These are phyloP conservation scores for Diplogelasinospora grovesii DNA, from an alignment of 495 filamentous ascomycete species.

Conservation along the genomic window DNA sequence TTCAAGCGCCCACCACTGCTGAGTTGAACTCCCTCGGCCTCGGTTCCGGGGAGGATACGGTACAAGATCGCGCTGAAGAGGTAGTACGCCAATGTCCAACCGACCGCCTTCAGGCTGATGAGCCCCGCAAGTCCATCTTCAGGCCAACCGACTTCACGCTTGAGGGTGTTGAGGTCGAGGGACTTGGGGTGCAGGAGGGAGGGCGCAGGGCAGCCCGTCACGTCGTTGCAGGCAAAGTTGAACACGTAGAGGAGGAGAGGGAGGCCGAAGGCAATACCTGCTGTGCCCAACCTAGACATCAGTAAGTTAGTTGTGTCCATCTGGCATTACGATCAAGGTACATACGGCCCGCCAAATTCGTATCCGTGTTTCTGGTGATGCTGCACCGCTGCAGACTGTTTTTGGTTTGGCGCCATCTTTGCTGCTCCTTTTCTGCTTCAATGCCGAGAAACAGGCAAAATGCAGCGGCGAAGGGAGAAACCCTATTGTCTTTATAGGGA, in stretches of 20 bases:
- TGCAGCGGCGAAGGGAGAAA: no score
- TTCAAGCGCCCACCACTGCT: conserved; percentile 65
- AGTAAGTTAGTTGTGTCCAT: not conserved
- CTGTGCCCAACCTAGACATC: conserved; percentile 60
- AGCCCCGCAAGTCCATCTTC: conserved; percentile 57
- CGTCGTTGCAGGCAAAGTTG: conserved; percentile 84
- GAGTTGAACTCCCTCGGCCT: conserved; percentile 62
- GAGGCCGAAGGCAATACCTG: conserved; percentile 66
- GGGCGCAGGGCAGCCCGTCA: conserved; percentile 83
- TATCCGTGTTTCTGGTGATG: conserved; percentile 43
- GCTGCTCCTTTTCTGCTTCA: conserved; percentile 1
- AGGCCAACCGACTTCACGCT: conserved; percentile 75
- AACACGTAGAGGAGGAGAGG: conserved; percentile 68
- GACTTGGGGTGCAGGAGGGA: conserved; percentile 72
- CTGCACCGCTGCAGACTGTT: conserved; percentile 5
- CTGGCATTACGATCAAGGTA: conserved; percentile 16
- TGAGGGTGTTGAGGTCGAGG: conserved; percentile 62
- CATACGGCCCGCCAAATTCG: conserved; percentile 86
- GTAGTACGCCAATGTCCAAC: conserved; percentile 72
- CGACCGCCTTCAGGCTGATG: conserved; percentile 53
- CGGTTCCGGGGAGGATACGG: conserved; percentile 69
- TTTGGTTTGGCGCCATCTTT: conserved; percentile 21
- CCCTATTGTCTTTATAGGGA: no score
- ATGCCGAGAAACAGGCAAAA: not conserved
- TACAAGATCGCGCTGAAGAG: conserved; percentile 67